Conservation (phyloP, 2,329 filamentous ascomycete species). For the Madurella mycetomatis region DNA sequence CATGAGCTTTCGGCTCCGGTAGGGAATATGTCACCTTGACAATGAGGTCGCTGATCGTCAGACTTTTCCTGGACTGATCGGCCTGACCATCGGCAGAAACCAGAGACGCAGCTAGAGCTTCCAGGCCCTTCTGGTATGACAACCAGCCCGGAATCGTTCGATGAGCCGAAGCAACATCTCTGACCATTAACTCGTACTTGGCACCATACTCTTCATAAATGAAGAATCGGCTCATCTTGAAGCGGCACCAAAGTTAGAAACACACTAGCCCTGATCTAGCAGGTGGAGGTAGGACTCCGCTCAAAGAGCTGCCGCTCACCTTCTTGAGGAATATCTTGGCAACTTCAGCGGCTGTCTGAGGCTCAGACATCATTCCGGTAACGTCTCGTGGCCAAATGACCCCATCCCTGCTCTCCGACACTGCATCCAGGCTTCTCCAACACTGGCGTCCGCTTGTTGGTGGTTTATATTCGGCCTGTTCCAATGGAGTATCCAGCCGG, state of each 20-base stretch:
- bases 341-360: constrained; percentile 56
- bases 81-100: constrained; percentile 62
- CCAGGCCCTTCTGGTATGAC: constrained; percentile 77
- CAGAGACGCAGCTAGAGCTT: constrained; percentile 72
- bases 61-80: constrained; percentile 64
- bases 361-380: constrained; percentile 53
- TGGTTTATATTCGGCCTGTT: constrained; percentile 17
- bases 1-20: neutral
- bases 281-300: neutral
- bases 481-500: constrained; percentile 36
- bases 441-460: constrained; percentile 36
- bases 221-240: constrained; percentile 75
- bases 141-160: constrained; percentile 69
- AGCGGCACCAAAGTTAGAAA: neutral
- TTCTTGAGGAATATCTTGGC: constrained; percentile 58
- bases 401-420: constrained; percentile 38
- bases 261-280: neutral
- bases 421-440: constrained; percentile 46
- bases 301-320: constrained; percentile 34
- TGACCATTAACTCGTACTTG: constrained; percentile 81
- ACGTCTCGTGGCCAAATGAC: constrained; percentile 42
- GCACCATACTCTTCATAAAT: constrained; percentile 89
- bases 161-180: constrained; percentile 67
- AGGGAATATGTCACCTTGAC: constrained; percentile 64
- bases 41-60: constrained; percentile 79